phyloP scores from a whole-genome alignment of 176 grass and related monocot species.

The Aechmea fasciata region DNA sequence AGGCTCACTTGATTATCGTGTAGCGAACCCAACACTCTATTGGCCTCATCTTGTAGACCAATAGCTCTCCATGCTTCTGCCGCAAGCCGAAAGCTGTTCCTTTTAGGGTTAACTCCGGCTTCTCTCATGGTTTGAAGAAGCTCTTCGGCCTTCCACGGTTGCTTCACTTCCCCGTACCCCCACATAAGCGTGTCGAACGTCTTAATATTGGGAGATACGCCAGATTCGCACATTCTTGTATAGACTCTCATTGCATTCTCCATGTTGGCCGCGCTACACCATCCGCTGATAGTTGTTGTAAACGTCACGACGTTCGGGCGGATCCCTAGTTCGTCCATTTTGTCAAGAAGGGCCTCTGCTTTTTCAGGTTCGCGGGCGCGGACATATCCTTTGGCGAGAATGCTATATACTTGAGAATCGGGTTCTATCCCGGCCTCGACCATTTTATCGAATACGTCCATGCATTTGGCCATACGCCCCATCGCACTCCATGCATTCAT shows the following conservation, averaged over 20 bases:
- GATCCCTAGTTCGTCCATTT: slow-evolving; percentile 54
- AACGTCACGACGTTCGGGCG: slow-evolving; percentile 79
- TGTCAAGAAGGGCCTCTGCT: slow-evolving; percentile 65
- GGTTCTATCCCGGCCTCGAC: slow-evolving; percentile 60
- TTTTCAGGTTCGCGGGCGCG: slow-evolving; percentile 63
- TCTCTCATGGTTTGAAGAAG: slow-evolving; percentile 63
- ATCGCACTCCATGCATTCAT: slow-evolving; percentile 68
- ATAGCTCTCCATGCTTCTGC: slow-evolving; percentile 73
- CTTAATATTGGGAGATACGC: slow-evolving; percentile 63
- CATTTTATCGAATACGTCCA: slow-evolving; percentile 68
- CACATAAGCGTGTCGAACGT: slow-evolving; percentile 96
- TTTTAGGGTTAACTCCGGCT: slow-evolving; percentile 38
- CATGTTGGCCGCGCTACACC: slow-evolving; percentile 75
- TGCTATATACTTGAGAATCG: slow-evolving; percentile 88
- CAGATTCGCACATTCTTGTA: slow-evolving; percentile 58
- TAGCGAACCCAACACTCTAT: slow-evolving; percentile 23
- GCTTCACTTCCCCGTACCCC: slow-evolving; percentile 80
- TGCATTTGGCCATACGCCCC: slow-evolving; percentile 67
- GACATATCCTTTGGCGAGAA: slow-evolving; percentile 78
- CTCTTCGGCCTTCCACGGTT: slow-evolving; percentile 80
- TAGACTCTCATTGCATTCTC: slow-evolving; percentile 64
- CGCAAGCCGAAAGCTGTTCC: slow-evolving; percentile 54
- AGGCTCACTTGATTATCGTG: slow-evolving; percentile 8
- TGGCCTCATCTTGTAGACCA: slow-evolving; percentile 43
- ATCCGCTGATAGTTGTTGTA: slow-evolving; percentile 82